Base-by-base conservation (phyloP, 345 rosid genomes). In the Xanthoceras sorbifolium region DNA sequence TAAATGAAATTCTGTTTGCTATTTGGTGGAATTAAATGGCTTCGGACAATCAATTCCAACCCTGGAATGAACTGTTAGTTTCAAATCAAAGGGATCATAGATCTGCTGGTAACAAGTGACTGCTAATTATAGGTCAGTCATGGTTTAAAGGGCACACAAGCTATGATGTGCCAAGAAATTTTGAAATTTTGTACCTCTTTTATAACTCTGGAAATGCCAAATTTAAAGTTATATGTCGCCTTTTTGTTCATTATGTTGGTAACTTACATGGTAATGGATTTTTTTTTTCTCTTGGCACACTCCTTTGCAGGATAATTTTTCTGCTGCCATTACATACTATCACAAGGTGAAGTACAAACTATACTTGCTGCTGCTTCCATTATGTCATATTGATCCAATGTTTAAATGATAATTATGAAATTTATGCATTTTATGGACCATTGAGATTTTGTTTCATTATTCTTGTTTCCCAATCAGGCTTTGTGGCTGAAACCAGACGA, bases 401-500 rank as follows among this genome's bases (percentile, higher is more conserved):
- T 14, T 38, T 22, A 29, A 44, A 26, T n/a, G 42, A 12, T 15
- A 73, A 26, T 44, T 42, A n/a, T 46, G 57, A 64, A 1, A 3
- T 32, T 9, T 52, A 32, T 63, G 32, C 46, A 28, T 12, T 46
- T 55, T 67, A 22, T 25, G 26, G 20, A 38, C 4, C 17, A 28
- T n/a, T 6, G 48, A 28, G 29, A 67, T 26, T 44, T 62, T 36
- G 25, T 6, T 63, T 52, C 26, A 8, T 78, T 28, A 62, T 54
- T 71, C 61, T 66, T 50, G 12, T 18, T 68, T 69, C 48, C 36
- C 54, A 9, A 77, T 73, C 91, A 93, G 97, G 97, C 97, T 65
- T 68, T 93, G 60, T 91, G 92, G 94, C 78, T 90, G 86, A 89
- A 90, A 78, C 90, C 96, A 11, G 89, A 93, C 57, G 99, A 93